phyloP scores from a whole-genome alignment of 805 yeast species.

The Dipodascopsis tothii region DNA sequence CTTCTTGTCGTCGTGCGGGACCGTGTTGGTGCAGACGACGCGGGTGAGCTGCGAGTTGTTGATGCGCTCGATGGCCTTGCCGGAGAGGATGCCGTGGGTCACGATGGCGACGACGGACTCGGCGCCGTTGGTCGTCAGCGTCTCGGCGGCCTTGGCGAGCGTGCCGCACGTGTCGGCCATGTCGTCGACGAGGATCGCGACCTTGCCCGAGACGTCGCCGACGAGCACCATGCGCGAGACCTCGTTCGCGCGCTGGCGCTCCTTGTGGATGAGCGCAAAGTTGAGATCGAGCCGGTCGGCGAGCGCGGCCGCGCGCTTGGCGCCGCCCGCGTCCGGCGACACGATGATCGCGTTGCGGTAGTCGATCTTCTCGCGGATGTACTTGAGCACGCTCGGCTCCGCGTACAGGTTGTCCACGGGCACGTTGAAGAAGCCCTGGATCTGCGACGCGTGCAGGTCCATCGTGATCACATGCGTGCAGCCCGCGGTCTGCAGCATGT shows the following conservation, averaged over 20 bases:
- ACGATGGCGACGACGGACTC: conserved; percentile 83
- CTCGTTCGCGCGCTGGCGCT: conserved; percentile 90
- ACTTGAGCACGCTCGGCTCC: conserved; percentile 81
- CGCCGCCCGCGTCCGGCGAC: conserved; percentile 99
- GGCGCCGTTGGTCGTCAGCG: conserved; percentile 74
- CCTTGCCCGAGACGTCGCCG: conserved; percentile 81
- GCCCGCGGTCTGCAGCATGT: conserved; percentile 86
- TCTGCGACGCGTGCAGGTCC: conserved; percentile 96
- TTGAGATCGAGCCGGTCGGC: conserved; percentile 88
- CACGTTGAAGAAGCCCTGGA: conserved; percentile 90
- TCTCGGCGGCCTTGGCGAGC: conserved; percentile 86
- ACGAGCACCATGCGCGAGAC: conserved; percentile 91
- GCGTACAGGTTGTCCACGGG: conserved; percentile 96
- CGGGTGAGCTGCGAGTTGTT: conserved; percentile 57
- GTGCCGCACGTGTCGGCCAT: conserved; percentile 99
- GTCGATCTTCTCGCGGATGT: conserved; percentile 60
- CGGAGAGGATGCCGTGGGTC: conserved; percentile 90
- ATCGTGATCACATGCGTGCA: conserved; percentile 92
- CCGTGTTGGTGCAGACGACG: conserved; percentile 88
- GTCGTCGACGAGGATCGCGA: conserved; percentile 85
- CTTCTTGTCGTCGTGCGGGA: conserved; percentile 66
- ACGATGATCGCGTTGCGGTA: conserved; percentile 63
- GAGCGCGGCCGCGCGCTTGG: conserved; percentile 88
- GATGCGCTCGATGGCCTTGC: conserved; percentile 69
- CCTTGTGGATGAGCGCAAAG: conserved; percentile 94